phyloP scores from a whole-genome alignment of 176 grass and related monocot genomes.

The Thalia dealbata region DNA sequence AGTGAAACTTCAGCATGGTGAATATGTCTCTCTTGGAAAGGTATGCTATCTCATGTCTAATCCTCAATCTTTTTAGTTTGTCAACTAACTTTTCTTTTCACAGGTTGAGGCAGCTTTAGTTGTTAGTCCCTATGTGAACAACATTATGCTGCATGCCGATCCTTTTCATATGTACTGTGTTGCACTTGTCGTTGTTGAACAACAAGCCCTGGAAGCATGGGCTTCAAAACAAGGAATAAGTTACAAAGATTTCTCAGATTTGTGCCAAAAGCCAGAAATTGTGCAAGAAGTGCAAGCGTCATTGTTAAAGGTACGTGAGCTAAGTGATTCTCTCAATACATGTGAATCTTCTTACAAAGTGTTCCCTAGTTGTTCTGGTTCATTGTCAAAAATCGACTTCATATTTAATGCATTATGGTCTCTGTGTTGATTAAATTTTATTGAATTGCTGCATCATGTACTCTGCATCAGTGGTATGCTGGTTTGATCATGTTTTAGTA shows the following conservation, averaged over 20 bases:
- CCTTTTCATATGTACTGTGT: conserved; percentile 70
- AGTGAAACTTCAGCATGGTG: conserved; percentile 92
- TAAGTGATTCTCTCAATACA: neutral
- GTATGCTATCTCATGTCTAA: conserved; percentile 19
- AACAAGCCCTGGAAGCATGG: conserved; percentile 48
- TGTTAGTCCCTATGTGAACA: conserved; percentile 63
- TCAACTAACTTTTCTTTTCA: neutral
- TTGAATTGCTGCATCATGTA: neutral
- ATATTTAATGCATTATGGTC: neutral
- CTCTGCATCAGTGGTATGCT: neutral
- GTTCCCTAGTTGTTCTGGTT: neutral
- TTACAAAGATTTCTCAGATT: conserved; percentile 29
- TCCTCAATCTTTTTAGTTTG: neutral
- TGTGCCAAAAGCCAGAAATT: conserved; percentile 64
- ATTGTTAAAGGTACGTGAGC: conserved; percentile 49
- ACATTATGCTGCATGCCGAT: conserved; percentile 80
- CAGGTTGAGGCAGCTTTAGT: conserved; percentile 76
- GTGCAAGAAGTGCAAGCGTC: conserved; percentile 73
- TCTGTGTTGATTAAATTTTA: neutral
- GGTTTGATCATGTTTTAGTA: no score
- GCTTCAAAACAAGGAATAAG: conserved; percentile 46
- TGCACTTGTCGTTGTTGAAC: conserved; percentile 46
- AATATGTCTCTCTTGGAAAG: conserved; percentile 98
- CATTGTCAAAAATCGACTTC: neutral
- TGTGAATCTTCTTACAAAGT: neutral